Percentiles rank a stretch among this genome's conserved stretches.
These are phyloP conservation scores for Tolypocladium guangdongense DNA, from an alignment of 2,329 filamentous ascomycete species.

Conservation along the genomic window DNA sequence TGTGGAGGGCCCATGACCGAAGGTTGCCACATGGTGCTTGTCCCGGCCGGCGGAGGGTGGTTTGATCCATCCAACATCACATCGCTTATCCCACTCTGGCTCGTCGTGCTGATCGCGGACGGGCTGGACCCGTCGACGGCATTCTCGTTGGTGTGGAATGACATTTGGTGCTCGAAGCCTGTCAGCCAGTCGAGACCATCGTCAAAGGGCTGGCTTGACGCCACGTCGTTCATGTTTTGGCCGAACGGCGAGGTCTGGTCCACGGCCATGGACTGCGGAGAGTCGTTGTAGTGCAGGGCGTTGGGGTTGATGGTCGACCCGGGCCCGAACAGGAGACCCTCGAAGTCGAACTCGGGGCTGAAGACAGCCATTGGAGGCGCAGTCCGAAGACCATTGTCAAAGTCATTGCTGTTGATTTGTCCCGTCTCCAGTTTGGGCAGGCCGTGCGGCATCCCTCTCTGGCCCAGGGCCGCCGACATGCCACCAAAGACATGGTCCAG, in stretches of 20 bases:
- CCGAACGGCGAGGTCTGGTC: slow-evolving; percentile 52
- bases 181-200: slow-evolving; percentile 75
- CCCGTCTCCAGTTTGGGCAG: slow-evolving; percentile 79
- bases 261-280: slow-evolving; percentile 54
- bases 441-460: slow-evolving; percentile 55
- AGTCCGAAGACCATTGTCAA: slow-evolving; percentile 60
- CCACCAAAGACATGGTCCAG: slow-evolving; percentile 57
- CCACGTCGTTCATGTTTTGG: slow-evolving; percentile 45
- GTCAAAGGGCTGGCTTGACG: slow-evolving; percentile 51
- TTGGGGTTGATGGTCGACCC: slow-evolving; percentile 59
- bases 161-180: slow-evolving; percentile 69
- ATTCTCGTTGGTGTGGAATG: slow-evolving; percentile 61
- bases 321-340: slow-evolving; percentile 54
- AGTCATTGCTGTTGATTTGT: slow-evolving; percentile 53
- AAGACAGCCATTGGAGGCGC: slow-evolving; percentile 59
- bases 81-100: slow-evolving; percentile 84
- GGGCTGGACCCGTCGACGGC: slow-evolving; percentile 89
- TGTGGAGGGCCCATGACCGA: slow-evolving; percentile 59
- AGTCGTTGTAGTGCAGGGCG: slow-evolving; percentile 74
- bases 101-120: slow-evolving; percentile 89
- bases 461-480: slow-evolving; percentile 59
- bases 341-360: slow-evolving; percentile 38
- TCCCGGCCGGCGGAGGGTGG: slow-evolving; percentile 42
- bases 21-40: slow-evolving; percentile 57
- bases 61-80: slow-evolving; percentile 78